Conservation (phyloP, 192 early-diverging fungal species). For the Gaertneriomyces semiglobifer region DNA sequence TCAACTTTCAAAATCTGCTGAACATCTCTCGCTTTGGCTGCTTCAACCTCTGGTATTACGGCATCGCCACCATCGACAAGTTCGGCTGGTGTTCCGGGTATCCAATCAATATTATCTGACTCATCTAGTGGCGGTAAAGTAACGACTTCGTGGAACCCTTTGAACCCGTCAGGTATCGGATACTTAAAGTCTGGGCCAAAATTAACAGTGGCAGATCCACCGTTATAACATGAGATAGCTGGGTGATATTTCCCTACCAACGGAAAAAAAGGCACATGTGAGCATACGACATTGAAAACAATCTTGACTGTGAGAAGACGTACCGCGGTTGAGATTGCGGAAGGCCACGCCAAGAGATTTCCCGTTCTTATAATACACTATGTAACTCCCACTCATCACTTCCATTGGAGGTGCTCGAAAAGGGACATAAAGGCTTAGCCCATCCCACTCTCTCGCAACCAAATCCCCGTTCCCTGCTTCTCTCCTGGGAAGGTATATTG, state of each 20-base stretch:
- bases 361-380: constrained; percentile 67
- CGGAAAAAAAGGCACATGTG: not conserved
- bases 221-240: constrained; percentile 66
- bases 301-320: not conserved
- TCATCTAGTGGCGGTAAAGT: constrained; percentile 2
- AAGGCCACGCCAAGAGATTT: constrained; percentile 62
- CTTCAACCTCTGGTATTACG: no score
- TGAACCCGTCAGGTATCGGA: constrained; percentile 47
- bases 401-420: constrained; percentile 31
- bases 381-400: constrained; percentile 50
- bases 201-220: constrained; percentile 60
- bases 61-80: no score
- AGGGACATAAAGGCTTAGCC: constrained; percentile 25
- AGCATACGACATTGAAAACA: not conserved
- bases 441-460: constrained; percentile 37
- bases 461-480: constrained; percentile 22
- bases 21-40: no score
- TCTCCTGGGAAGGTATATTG: constrained; percentile 29
- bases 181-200: constrained; percentile 67
- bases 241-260: constrained; percentile 69
- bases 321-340: constrained; percentile 57
- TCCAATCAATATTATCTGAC: no score
- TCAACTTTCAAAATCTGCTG: no score
- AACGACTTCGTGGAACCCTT: constrained; percentile 32
- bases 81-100: no score